phyloP scores from a whole-genome alignment of 148 eudicot genomes.

The Drosera capensis region DNA sequence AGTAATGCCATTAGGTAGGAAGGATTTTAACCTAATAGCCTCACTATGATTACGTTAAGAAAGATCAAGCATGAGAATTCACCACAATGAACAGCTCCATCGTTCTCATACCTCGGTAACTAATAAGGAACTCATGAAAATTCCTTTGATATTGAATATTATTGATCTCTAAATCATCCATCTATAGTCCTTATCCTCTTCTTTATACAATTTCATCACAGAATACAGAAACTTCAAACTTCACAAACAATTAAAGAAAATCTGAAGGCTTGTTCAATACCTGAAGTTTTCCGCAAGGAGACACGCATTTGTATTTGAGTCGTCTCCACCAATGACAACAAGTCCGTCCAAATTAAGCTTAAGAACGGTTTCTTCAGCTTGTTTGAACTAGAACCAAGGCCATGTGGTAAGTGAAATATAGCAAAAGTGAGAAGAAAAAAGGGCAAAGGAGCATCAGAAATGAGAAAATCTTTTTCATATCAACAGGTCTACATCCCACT shows the following conservation, averaged over 20 bases:
- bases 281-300: constrained; percentile 95
- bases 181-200: background rate
- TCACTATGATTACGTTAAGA: too few relatives aligned
- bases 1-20: too few relatives aligned
- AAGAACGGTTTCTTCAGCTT: constrained; percentile 80
- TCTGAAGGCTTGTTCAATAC: constrained; percentile 13
- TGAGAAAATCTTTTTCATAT: too few relatives aligned
- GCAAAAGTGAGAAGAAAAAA: background rate
- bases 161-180: too few relatives aligned
- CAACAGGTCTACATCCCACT: too few relatives aligned
- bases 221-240: background rate
- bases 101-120: too few relatives aligned
- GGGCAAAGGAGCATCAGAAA: background rate
- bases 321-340: constrained; percentile 97
- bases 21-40: too few relatives aligned
- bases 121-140: too few relatives aligned
- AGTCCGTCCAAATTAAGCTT: constrained; percentile 97
- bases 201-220: background rate
- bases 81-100: too few relatives aligned
- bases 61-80: too few relatives aligned
- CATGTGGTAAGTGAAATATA: constrained; percentile 4
- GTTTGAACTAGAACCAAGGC: constrained; percentile 59
- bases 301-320: constrained; percentile 97
- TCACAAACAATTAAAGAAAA: background rate
- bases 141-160: too few relatives aligned